Evolutionary conservation across 768 basidiomycete species (phyloP), one percentile per base, ranked within the genome.

Genomic region (Mycena vulgaris): DNA sequence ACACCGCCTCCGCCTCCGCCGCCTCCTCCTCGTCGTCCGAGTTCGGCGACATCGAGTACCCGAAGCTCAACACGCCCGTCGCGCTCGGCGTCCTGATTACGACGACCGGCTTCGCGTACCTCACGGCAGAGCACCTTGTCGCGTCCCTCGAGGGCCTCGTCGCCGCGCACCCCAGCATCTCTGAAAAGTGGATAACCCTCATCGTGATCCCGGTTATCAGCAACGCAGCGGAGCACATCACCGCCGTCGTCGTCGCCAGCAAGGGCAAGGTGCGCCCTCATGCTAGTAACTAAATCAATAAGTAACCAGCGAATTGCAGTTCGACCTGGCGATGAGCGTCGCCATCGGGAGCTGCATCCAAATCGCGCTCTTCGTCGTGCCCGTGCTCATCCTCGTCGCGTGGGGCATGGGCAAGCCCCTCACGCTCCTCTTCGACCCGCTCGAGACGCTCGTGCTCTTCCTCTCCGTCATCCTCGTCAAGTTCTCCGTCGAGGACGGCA

Each of bases 401-500:
- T 48, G 47, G 47, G 47, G 47, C 5, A 23, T 48, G 47, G 47
- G 47, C 25, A 48, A 48, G 25, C 47, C 47, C 4, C 23, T 48
- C 4, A 48, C 47, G 23, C 47, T 48, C 47, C 25, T 48, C 8
- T 48, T 48, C 47, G 47, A 48, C 47, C 23, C 47, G 23, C 47
- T 48, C 47, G 47, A 48, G 47, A 48, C 47, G 25, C 47, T 48
- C 23, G 47, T 48, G 47, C 64, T 59, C 45, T 53, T 53, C 47
- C 33, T 66, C 53, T 31, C 56, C 55, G 63, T 59, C 30, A 39
- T 64, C 63, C 47, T 48, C 47, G 23, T 48, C 47, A 48, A 48
- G 25, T 48, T 48, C 25, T 25, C 47, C 23, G 47, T 48, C 23
- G 47, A 48, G 25, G 47, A 48, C 47, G 86, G 85, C 23, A 86